These are phyloP conservation scores for Cladorrhinum sp. DNA, from an alignment of 2,329 filamentous ascomycete species.

Conservation along the genomic window DNA sequence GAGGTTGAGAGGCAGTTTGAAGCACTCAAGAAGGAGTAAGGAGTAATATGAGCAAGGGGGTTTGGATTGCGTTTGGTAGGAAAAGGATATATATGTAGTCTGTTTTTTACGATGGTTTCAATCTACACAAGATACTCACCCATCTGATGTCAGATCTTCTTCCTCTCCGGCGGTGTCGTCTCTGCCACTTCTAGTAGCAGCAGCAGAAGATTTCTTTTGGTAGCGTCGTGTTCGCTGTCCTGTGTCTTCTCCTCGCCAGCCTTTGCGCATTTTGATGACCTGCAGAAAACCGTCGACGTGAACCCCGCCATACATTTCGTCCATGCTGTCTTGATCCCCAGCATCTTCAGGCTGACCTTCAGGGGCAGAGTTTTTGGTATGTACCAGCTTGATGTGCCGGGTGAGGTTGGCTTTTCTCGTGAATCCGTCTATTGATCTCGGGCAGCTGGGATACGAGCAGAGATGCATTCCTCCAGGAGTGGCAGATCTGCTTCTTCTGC, in stretches of 20 bases:
- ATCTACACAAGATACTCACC: neutral
- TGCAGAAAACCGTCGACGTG: conserved; percentile 67
- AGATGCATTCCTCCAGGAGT: conserved; percentile 26
- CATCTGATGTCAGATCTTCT: conserved; percentile 7
- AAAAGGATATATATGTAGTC: neutral
- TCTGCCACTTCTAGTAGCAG: neutral
- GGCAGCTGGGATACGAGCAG: conserved; percentile 39
- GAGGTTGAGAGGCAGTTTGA: conserved; percentile 41
- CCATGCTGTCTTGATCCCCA: conserved; percentile 42
- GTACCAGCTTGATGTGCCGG: conserved; percentile 45
- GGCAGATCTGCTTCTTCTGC: conserved; percentile 22
- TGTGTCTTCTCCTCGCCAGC: conserved; percentile 45
- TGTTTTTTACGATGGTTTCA: too few species aligned
- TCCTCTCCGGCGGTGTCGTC: too few species aligned
- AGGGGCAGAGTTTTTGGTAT: conserved; percentile 31
- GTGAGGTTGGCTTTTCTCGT: conserved; percentile 33
- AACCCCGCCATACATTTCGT: conserved; percentile 59
- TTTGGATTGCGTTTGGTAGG: too few species aligned
- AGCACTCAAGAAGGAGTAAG: conserved; percentile 9
- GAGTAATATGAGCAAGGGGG: too few species aligned
- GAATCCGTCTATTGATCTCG: conserved; percentile 37
- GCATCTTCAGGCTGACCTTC: conserved; percentile 31
- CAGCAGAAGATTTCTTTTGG: neutral
- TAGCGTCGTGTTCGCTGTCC: conserved; percentile 14
- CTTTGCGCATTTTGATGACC: conserved; percentile 48